phyloP scores from a whole-genome alignment of 129 eudicot species.

The Chrysanthemum lavandulifolium region DNA sequence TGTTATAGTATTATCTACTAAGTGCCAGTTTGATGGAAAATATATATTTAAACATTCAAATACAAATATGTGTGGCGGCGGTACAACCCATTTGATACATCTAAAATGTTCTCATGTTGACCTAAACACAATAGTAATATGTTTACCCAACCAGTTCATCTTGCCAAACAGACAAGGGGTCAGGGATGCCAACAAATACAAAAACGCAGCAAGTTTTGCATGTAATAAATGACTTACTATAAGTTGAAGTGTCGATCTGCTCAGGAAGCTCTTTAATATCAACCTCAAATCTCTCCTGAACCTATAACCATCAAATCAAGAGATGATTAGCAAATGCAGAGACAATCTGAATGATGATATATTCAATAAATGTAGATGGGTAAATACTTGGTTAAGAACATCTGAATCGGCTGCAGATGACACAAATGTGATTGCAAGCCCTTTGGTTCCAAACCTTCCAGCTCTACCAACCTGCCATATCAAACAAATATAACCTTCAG shows the following conservation, averaged over 20 bases:
- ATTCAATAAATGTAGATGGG: background rate
- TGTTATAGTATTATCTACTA: no score
- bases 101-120: no score
- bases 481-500: slow-evolving; percentile 11
- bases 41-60: no score
- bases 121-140: no score
- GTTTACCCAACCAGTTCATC: no score
- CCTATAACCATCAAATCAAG: slow-evolving; percentile 44
- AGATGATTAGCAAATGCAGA: slow-evolving; percentile 4
- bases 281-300: slow-evolving; percentile 96
- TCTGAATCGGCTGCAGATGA: slow-evolving; percentile 88
- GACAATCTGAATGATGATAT: background rate
- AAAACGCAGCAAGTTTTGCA: no score
- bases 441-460: slow-evolving; percentile 97
- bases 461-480: slow-evolving; percentile 83
- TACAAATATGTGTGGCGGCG: no score
- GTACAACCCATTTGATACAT: no score
- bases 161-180: no score
- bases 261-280: slow-evolving; percentile 97
- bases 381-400: slow-evolving; percentile 79
- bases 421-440: slow-evolving; percentile 97
- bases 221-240: slow-evolving; percentile 48
- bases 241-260: slow-evolving; percentile 93
- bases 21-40: no score
- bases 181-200: background rate